Base-by-base conservation (phyloP, 2,329 filamentous ascomycete species). In the Juglanconis oblonga region DNA sequence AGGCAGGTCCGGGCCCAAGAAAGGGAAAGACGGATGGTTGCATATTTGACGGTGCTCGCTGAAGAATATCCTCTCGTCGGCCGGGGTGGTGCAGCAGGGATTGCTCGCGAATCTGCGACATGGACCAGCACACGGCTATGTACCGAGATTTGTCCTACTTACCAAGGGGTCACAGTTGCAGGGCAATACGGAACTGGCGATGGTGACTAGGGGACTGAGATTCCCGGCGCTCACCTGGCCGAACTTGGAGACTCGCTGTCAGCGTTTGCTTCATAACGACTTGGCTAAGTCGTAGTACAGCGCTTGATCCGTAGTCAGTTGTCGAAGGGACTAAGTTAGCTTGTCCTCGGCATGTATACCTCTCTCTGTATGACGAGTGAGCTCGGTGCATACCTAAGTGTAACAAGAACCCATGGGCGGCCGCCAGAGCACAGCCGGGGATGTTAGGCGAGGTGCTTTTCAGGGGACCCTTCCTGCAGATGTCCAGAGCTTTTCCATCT, bases 101-200 rank as follows among this genome's bases (percentile, higher is more conserved):
- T 55, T 52, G 14, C 54, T 60, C 61, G 57, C 61, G 57, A 62
- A 62, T 62, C 61, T 62, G 61, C 61, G 58, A 62, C 61, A 62
- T 47, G 24, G 45, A n/a, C 40, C 53, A 62, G 54, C 45, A 56
- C 61, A 61, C 61, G 58, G 54, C 52, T 48, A 56, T 55, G 57
- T 62, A 60, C 61, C 61, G 61, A 62, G 57, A 62, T 62, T 62
- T 60, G 61, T 62, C 47, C 58, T 45, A 62, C 61, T 48, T 8
- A 40, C 35, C 52, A 52, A 48, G 49, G 17, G 38, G 29, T 24
- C 38, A 35, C 29, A 40, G 52, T 58, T 14, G 17, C 38, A 55
- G 35, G n/a, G 29, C n/a, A 29, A 49, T 14, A 52, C 29, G 38
- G 17, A 59, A 17, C 14, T 52, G 9, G 36, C 35, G 6, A 13